Base-by-base conservation (phyloP, 2,329 filamentous ascomycete genomes). In the Fusarium robinianum region DNA sequence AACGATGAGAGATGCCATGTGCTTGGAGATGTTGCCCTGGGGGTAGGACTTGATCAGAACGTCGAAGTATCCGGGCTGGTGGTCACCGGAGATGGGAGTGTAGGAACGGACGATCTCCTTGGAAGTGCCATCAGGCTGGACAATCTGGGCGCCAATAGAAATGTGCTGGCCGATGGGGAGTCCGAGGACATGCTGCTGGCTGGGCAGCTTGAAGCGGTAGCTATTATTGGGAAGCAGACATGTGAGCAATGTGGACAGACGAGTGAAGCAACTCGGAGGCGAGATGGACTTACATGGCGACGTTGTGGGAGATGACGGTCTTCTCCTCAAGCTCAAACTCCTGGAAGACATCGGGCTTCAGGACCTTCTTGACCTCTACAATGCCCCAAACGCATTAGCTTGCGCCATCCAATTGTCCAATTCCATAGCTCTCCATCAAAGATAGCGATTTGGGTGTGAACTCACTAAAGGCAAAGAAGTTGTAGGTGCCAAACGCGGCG, bases 81-180 rank as follows among this genome's bases (percentile, higher is more conserved):
- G 84, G 73, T 95, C 90, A 59, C 88, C 90, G 30, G 88, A 91
- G 69, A 95, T 90, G 46, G 90, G 90, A 8, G 90, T 96, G 77
- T 96, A 96, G 15, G 89, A 95, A 64, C 90, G 88, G 41, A 95
- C 84, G 55, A 95, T 85, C 66, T 95, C 88, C 74, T 94, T 92
- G 57, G 76, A 76, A 61, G 79, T 78, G 66, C 89, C 90, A 62
- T 88, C 83, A 43, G 75, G 71, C 63, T 85, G 81, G 29, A 71
- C 62, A 50, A 90, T 81, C 43, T 80, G 82, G 42, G 90, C 92
- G 58, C 87, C 89, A 66, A 99, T 90, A 52, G 92, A 96, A 73
- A 99, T 96, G 78, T 99, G 94, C 76, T 99, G 94, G 66, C 94
- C 94, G 75, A 97, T 97, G 58, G 94, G 92, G 29, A 97, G 87